These are phyloP conservation scores for Phytophthora brassicae DNA, from an alignment of 352 stramenopile species.

Conservation along the genomic window DNA sequence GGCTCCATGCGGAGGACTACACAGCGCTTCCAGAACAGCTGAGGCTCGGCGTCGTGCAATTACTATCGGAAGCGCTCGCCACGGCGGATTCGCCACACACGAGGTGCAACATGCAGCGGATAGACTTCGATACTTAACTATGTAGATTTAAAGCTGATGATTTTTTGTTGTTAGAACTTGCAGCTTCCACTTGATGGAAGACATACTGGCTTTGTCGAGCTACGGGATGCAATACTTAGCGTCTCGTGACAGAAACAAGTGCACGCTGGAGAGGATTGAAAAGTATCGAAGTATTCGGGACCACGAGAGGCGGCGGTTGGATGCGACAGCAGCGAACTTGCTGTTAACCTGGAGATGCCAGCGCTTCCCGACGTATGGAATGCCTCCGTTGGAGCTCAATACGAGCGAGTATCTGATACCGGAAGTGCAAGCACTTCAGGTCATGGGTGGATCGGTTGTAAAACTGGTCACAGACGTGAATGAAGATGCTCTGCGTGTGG, in stretches of 20 bases:
- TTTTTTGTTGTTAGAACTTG: not conserved
- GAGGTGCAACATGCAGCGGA: conserved; percentile 21
- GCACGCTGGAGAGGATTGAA: conserved; percentile 16
- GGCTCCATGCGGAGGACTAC: conserved; percentile 27
- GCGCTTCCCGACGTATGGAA: conserved; percentile 48
- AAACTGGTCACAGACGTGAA: conserved; percentile 38
- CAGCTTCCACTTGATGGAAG: conserved; percentile 37
- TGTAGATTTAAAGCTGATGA: not conserved
- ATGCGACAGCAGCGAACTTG: conserved; percentile 33
- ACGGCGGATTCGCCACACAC: conserved; percentile 42
- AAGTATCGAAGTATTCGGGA: conserved; percentile 6
- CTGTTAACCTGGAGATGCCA: conserved; percentile 43
- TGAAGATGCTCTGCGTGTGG: conserved; percentile 34
- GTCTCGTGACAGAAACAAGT: conserved; percentile 17
- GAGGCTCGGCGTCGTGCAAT: conserved; percentile 32
- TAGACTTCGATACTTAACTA: not conserved
- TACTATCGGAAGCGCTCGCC: conserved; percentile 27
- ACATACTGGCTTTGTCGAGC: conserved; percentile 50
- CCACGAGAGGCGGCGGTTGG: conserved; percentile 12
- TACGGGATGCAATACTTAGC: conserved; percentile 46
- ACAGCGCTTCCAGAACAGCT: conserved; percentile 28
- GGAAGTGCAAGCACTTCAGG: conserved; percentile 31
- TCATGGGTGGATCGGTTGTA: conserved; percentile 1
- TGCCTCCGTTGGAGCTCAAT: conserved; percentile 40
- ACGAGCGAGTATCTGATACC: conserved; percentile 41